Conservation (phyloP, 768 basidiomycete genomes). For the Coprinopsis marcescibilis region DNA sequence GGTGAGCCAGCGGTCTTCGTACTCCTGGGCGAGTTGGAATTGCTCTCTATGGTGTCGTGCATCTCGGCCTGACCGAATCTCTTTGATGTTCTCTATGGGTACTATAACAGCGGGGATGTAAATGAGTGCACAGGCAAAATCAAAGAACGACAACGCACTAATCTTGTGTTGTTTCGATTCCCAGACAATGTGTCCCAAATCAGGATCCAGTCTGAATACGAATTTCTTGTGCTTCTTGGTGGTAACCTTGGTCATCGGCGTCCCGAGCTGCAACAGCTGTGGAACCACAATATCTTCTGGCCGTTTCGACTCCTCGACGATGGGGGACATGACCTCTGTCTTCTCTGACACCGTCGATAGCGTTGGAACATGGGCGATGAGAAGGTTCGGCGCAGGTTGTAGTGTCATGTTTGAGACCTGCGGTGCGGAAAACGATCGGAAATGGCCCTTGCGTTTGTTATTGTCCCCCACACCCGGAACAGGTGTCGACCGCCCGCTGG, state of each 20-base stretch:
- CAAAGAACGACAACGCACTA: conserved; percentile 49
- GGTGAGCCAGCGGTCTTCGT: conserved; percentile 79
- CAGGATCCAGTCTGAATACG: conserved; percentile 68
- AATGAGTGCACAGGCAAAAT: conserved; percentile 16
- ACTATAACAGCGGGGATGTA: conserved; percentile 39
- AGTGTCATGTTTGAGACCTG: background rate
- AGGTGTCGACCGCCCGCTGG: background rate
- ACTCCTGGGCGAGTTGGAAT: conserved; percentile 61
- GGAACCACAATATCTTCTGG: conserved; percentile 42
- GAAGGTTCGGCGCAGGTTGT: background rate
- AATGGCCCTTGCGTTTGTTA: conserved; percentile 9
- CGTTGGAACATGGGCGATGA: background rate
- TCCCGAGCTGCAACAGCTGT: conserved; percentile 51
- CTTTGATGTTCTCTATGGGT: conserved; percentile 83
- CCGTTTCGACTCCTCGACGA: conserved; percentile 12
- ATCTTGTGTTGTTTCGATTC: conserved; percentile 65
- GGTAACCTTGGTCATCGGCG: conserved; percentile 79
- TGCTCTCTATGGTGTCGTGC: conserved; percentile 73
- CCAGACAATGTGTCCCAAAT: conserved; percentile 78
- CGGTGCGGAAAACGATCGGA: conserved; percentile 11
- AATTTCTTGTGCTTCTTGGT: conserved; percentile 69
- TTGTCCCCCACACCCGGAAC: background rate
- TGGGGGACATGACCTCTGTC: conserved; percentile 2
- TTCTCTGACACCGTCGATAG: conserved; percentile 13
- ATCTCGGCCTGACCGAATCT: conserved; percentile 74